Evolutionary conservation across 202 grass and related monocot species (phyloP), one percentile per base, ranked within the genome.

Genomic region (Dendrocalamus latiflorus): DNA sequence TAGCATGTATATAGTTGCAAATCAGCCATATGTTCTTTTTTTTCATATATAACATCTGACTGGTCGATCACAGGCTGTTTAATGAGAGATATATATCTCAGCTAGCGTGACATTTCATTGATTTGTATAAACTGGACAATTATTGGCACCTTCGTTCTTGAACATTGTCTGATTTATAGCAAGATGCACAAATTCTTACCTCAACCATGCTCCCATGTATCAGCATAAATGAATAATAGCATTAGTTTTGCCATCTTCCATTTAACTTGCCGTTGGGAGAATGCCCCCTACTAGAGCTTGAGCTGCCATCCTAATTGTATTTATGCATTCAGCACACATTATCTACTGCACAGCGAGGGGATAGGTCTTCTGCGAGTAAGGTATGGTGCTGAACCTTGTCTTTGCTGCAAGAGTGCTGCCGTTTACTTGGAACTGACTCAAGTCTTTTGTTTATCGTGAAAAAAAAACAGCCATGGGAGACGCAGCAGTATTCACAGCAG

Each of bases 381-480:
- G 93, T 94, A 55, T 45, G 22, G 20, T 14, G 45, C 41, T 42
- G 50, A 81, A 13, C 17, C 66, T 58, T 61, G 13, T 64, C 75
- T 72, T 79, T 76, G 18, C 78, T 49, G 69, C 50, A 59, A 51
- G 18, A 44, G 63, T 6, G 30, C 42, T 53, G 30, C 54, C 55
- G 65, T 63, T 71, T 21, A 65, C 74, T 80, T 72, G 59, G 59
- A 65, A 78, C 79, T 85, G 11, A 72, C 20, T 64, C 8, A 22
- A 5, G 18, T 49, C 49, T 51, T 38, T 66, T 18, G 36, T 37
- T n/a, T 36, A 65, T 28, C 8, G 17, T 58, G 24, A 55, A 34
- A 83, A 81, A 55, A 53, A 41, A 77, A 30, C 83, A 97, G 90
- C 84, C 86, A 60, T 92, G 92, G 91, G 90, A 97, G 66, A 84